Percentiles rank a stretch among this genome's conserved stretches.
phyloP scores from a whole-genome alignment of 345 rosid genomes.

The Carallia pectinifolia region DNA sequence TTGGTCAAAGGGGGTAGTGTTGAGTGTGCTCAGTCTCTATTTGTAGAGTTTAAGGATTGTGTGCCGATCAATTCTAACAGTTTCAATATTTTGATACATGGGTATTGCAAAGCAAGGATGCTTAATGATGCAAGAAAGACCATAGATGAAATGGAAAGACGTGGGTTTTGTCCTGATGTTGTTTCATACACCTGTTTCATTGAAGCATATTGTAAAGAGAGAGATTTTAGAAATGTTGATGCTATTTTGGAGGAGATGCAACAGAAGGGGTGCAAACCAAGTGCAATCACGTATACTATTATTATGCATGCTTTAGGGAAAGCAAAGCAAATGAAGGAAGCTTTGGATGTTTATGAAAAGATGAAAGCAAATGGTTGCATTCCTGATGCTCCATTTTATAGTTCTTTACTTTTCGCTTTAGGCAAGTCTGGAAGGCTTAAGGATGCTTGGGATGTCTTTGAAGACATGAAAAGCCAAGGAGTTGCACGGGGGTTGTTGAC shows the following conservation, averaged over 20 bases:
- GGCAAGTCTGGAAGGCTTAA: constrained; percentile 65
- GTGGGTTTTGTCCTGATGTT: constrained; percentile 50
- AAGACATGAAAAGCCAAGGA: constrained; percentile 73
- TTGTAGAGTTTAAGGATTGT: constrained; percentile 41
- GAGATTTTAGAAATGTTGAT: constrained; percentile 66
- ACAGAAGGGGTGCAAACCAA: constrained; percentile 58
- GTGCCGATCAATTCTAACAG: constrained; percentile 32
- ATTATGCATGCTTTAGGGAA: constrained; percentile 73
- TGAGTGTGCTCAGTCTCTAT: constrained; percentile 58
- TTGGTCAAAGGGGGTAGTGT: constrained; percentile 66
- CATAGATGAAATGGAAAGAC: constrained; percentile 57
- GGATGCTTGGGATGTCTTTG: constrained; percentile 64
- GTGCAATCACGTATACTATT: constrained; percentile 56
- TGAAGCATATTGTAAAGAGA: constrained; percentile 58
- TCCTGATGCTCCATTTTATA: constrained; percentile 63
- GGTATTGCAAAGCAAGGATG: constrained; percentile 70
- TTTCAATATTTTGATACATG: constrained; percentile 71
- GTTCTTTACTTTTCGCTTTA: constrained; percentile 60
- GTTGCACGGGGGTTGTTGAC: constrained; percentile 47
- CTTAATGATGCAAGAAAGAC: constrained; percentile 49
- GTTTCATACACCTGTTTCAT: constrained; percentile 69
- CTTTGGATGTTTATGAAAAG: constrained; percentile 61
- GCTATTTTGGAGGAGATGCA: constrained; percentile 63
- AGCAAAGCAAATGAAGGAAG: constrained; percentile 59
- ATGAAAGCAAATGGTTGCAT: constrained; percentile 66